Evolutionary conservation across 2,329 filamentous ascomycete species (phyloP).

Genomic region (Phaeoacremonium minimum): DNA sequence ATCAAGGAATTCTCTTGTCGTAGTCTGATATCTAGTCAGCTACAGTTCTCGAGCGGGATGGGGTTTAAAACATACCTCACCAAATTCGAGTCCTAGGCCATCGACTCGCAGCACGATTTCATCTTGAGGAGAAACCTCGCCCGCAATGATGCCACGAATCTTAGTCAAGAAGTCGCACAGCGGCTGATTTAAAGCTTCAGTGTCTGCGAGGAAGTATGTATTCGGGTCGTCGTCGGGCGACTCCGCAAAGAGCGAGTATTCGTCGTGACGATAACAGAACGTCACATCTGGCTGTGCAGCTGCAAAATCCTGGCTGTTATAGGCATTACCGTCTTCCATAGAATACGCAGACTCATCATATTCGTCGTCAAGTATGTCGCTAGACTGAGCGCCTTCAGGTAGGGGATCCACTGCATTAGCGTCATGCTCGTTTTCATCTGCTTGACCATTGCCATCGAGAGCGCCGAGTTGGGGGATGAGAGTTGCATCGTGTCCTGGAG

Average conservation of each 20-base stretch:
- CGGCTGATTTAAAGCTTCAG: slow-evolving; percentile 33
- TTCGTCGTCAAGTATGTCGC: too few relatives aligned
- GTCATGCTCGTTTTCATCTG: too few relatives aligned
- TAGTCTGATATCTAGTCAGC: slow-evolving; percentile 1
- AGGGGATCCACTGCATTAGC: too few relatives aligned
- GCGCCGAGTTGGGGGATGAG: too few relatives aligned
- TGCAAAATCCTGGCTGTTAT: too few relatives aligned
- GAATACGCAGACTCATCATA: too few relatives aligned
- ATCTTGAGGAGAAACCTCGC: slow-evolving; percentile 39
- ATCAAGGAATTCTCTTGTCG: slow-evolving; percentile 9
- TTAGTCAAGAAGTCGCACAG: slow-evolving; percentile 38
- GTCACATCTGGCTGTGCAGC: slow-evolving; percentile 21
- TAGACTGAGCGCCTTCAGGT: too few relatives aligned
- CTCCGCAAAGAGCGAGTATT: slow-evolving; percentile 25
- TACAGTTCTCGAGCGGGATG: too few relatives aligned
- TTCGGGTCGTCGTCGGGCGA: slow-evolving; percentile 29
- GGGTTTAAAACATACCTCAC: slow-evolving; percentile 43
- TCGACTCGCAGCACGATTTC: slow-evolving; percentile 48
- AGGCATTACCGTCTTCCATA: too few relatives aligned
- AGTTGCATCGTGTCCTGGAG: too few relatives aligned
- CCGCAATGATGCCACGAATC: slow-evolving; percentile 39
- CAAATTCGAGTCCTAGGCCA: slow-evolving; percentile 47
- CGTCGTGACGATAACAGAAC: slow-evolving; percentile 23
- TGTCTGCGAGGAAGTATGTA: slow-evolving; percentile 40
- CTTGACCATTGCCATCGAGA: too few relatives aligned